Conservation (phyloP, 192 early-diverging fungal genomes). For the Backusella liffmaniae region DNA sequence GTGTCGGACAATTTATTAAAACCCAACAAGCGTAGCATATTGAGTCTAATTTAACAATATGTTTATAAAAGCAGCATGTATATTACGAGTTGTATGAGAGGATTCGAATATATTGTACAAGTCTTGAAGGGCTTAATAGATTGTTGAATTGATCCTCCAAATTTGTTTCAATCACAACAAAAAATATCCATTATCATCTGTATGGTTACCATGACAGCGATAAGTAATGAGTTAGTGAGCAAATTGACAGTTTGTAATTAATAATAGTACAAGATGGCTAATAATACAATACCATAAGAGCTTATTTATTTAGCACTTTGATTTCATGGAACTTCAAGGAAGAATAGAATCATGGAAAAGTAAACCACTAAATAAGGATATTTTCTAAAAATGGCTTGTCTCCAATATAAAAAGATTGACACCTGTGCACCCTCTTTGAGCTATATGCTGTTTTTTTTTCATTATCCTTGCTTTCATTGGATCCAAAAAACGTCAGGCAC, state of each 20-base stretch:
- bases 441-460: background rate
- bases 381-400: background rate
- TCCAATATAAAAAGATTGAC: background rate
- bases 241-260: background rate
- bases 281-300: too few species aligned
- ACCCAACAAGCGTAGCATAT: background rate
- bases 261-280: too few species aligned
- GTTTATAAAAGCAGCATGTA: background rate
- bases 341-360: too few species aligned
- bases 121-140: too few species aligned
- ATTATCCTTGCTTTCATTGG: too few species aligned
- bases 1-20: background rate
- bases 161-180: background rate
- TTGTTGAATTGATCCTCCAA: background rate
- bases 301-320: too few species aligned
- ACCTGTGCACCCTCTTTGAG: background rate
- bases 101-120: too few species aligned
- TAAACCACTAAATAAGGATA: background rate
- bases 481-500: background rate
- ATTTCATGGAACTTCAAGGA: too few species aligned
- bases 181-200: too few species aligned
- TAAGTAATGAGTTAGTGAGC: background rate
- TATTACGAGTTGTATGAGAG: background rate
- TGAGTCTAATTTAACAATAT: background rate
- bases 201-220: background rate